These are phyloP conservation scores for Colletotrichum abscissum DNA, from an alignment of 2,329 filamentous ascomycete species.

Conservation along the genomic window DNA sequence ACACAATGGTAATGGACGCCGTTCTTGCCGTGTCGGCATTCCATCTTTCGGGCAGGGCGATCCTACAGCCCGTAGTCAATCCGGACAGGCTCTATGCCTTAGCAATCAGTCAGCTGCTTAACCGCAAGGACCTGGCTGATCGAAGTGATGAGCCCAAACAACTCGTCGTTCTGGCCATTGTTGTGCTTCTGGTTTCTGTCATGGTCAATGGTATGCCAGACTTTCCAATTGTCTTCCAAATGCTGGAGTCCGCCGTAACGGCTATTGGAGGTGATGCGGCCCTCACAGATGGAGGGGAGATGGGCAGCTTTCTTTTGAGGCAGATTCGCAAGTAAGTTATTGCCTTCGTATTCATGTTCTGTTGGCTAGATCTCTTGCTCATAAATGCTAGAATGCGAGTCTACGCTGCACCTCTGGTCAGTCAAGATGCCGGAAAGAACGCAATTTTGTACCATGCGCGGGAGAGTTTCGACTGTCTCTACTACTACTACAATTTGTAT, in stretches of 20 bases:
- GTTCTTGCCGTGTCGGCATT: conserved; percentile 42
- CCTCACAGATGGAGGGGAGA: not conserved
- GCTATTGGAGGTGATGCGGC: conserved; percentile 39
- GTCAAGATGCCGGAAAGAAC: not conserved
- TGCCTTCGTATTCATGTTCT: not conserved
- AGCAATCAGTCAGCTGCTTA: not conserved
- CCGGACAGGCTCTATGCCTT: not conserved
- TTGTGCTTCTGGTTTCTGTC: conserved; percentile 39
- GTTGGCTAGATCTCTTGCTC: not conserved
- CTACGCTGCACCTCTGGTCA: conserved; percentile 18
- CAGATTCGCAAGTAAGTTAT: conserved; percentile 27
- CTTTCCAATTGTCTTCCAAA: conserved; percentile 40
- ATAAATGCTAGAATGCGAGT: conserved; percentile 4
- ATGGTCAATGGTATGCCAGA: conserved; percentile 43
- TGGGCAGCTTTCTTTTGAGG: conserved; percentile 3
- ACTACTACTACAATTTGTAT: conserved; percentile 18
- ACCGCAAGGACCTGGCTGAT: not conserved
- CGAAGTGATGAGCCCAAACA: conserved; percentile 1
- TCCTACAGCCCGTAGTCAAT: not conserved
- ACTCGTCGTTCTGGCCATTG: conserved; percentile 35
- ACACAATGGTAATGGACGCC: conserved; percentile 41
- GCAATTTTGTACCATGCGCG: not conserved
- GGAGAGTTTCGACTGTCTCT: conserved; percentile 25
- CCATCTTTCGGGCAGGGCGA: conserved; percentile 32
- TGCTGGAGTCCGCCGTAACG: conserved; percentile 42